phyloP scores from a whole-genome alignment of 495 filamentous ascomycete genomes.

The Neurospora tetraspora region DNA sequence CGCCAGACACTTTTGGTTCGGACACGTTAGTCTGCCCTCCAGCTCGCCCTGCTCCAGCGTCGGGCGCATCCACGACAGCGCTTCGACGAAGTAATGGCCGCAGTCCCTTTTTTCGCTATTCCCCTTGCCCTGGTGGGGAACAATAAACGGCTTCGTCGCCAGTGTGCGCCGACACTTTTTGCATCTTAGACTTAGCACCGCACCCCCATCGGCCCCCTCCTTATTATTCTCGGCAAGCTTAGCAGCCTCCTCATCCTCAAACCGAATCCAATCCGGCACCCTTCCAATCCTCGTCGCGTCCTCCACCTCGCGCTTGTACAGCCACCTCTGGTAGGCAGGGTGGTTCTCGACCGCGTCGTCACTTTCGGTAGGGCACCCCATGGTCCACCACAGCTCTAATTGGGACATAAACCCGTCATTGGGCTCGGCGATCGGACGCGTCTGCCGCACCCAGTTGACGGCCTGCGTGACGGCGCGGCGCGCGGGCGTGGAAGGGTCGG shows the following conservation, averaged over 20 bases:
- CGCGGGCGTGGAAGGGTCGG: constrained; percentile 16
- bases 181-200: constrained; percentile 43
- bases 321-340: constrained; percentile 78
- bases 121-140: constrained; percentile 24
- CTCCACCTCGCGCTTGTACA: constrained; percentile 70
- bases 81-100: constrained; percentile 80
- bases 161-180: constrained; percentile 53
- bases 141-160: constrained; percentile 30
- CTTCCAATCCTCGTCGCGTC: constrained; percentile 54
- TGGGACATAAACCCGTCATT: constrained; percentile 86
- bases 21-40: constrained; percentile 75
- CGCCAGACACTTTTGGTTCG: constrained; percentile 60
- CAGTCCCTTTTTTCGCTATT: constrained; percentile 35
- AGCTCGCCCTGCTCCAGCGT: constrained; percentile 67
- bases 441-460: constrained; percentile 46
- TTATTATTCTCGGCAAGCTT: neutral
- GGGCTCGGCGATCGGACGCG: constrained; percentile 67
- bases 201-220: neutral
- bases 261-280: constrained; percentile 61
- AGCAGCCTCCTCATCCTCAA: constrained; percentile 62
- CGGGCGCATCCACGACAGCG: constrained; percentile 85
- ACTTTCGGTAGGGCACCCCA: constrained; percentile 51
- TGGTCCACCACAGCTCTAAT: constrained; percentile 73
- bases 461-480: constrained; percentile 25
- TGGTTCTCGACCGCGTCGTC: constrained; percentile 45